These are phyloP conservation scores for Pelargonium cotyledonis DNA, from an alignment of 441 rosid genomes.

Conservation along the genomic window DNA sequence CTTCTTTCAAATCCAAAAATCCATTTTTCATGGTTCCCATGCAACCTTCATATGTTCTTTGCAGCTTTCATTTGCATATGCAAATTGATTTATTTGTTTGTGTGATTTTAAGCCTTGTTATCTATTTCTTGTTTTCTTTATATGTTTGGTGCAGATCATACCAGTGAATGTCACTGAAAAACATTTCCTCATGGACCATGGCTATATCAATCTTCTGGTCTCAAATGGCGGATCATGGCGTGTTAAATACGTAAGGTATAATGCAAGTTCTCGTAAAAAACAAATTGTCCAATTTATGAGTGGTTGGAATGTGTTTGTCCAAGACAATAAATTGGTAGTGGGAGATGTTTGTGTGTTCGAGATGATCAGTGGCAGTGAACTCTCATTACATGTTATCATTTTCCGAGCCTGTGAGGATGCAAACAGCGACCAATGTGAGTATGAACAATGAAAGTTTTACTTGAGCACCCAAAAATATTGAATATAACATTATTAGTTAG, in stretches of 20 bases:
- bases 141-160: background rate
- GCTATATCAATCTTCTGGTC: background rate
- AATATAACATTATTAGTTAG: background rate
- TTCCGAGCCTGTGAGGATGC: background rate
- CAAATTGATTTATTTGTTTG: too few relatives aligned
- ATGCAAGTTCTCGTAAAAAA: background rate
- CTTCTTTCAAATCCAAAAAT: background rate
- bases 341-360: slow-evolving; percentile 6
- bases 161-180: background rate
- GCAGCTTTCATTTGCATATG: too few relatives aligned
- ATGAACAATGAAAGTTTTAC: background rate
- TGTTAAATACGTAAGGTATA: background rate
- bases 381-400: background rate
- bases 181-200: background rate
- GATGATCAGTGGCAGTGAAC: background rate
- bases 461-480: too few relatives aligned
- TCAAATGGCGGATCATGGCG: background rate
- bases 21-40: background rate
- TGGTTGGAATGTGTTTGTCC: slow-evolving; percentile 1
- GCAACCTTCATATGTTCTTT: background rate
- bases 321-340: background rate
- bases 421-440: background rate
- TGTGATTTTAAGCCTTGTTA: too few relatives aligned
- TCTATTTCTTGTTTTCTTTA: background rate
- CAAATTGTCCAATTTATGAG: background rate